phyloP scores from a whole-genome alignment of 345 rosid genomes.

The Cardamine chenopodiifolia region DNA sequence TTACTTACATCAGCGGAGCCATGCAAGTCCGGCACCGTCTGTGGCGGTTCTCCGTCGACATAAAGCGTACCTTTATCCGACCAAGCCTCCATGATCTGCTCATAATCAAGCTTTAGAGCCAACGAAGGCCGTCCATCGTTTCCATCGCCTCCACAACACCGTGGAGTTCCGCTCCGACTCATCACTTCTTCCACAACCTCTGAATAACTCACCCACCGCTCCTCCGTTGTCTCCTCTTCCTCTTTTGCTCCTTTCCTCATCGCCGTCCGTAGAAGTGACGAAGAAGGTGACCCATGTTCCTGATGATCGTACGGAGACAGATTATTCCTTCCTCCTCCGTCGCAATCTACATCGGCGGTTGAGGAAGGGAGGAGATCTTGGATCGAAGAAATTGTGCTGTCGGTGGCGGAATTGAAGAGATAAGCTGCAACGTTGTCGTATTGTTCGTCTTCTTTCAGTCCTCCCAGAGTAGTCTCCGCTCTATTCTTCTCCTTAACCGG shows the following conservation, averaged over 20 bases:
- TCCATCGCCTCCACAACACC: conserved; percentile 35
- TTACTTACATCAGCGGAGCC: conserved; percentile 44
- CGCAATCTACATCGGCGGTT: conserved; percentile 36
- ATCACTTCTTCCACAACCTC: conserved; percentile 80
- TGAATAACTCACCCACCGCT: conserved; percentile 84
- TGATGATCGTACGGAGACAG: conserved; percentile 37
- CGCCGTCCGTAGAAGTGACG: conserved; percentile 60
- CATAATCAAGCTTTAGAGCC: conserved; percentile 81
- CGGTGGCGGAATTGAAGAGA: conserved; percentile 54
- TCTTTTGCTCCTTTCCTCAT: conserved; percentile 68
- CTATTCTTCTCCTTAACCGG: conserved; percentile 20
- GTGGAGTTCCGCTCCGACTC: conserved; percentile 42
- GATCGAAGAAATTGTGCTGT: conserved; percentile 54
- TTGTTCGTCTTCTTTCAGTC: conserved; percentile 39
- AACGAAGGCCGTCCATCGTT: conserved; percentile 42
- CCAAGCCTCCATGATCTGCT: conserved; percentile 83
- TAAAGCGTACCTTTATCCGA: conserved; percentile 75
- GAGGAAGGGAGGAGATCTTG: conserved; percentile 60
- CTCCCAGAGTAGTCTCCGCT: conserved; percentile 15
- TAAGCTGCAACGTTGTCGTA: conserved; percentile 58
- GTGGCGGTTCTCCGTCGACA: conserved; percentile 61
- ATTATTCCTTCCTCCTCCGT: conserved; percentile 37
- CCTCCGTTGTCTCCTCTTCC: conserved; percentile 73
- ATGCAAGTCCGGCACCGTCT: conserved; percentile 75
- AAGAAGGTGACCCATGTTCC: conserved; percentile 37